Evolutionary conservation across 228 moss, liverwort and hornwort species (phyloP).

Genomic region (Sphagnum fallax): DNA sequence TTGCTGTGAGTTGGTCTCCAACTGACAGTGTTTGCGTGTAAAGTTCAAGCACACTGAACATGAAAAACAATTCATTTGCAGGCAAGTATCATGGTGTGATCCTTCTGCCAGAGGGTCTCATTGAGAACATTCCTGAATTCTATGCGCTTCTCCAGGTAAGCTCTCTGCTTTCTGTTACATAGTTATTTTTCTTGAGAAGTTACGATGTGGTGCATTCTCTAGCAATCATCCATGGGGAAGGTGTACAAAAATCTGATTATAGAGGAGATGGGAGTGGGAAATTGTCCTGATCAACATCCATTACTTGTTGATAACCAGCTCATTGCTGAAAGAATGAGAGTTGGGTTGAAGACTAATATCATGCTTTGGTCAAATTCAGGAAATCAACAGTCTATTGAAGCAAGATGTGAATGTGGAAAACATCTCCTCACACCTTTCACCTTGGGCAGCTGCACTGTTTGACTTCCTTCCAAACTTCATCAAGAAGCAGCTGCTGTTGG

Average conservation of each 20-base stretch:
- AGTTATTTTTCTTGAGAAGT: neutral
- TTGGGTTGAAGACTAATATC: neutral
- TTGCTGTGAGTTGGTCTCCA: too few species aligned
- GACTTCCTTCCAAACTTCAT: slow-evolving; percentile 91
- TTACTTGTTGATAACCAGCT: too few species aligned
- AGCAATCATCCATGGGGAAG: neutral
- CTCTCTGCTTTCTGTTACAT: neutral
- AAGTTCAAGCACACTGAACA: too few species aligned
- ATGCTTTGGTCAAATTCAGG: slow-evolving; percentile 27
- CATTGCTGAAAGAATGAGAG: neutral
- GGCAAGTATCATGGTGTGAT: slow-evolving; percentile 91
- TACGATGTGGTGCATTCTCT: neutral
- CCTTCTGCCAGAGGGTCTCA: slow-evolving; percentile 94
- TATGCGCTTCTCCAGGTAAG: slow-evolving; percentile 88
- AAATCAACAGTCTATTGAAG: slow-evolving; percentile 76
- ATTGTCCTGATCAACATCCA: too few species aligned
- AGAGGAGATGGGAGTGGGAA: too few species aligned
- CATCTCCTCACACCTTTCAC: slow-evolving; percentile 70
- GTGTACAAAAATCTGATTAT: too few species aligned
- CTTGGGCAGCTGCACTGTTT: slow-evolving; percentile 93
- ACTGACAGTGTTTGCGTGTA: too few species aligned
- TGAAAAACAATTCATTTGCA: slow-evolving; percentile 7
- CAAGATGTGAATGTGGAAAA: slow-evolving; percentile 52
- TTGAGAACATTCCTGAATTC: slow-evolving; percentile 96
- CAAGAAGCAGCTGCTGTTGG: slow-evolving; percentile 93